Evolutionary conservation across 257 asterid genomes (phyloP).

Genomic region (Solanum clarkiae): DNA sequence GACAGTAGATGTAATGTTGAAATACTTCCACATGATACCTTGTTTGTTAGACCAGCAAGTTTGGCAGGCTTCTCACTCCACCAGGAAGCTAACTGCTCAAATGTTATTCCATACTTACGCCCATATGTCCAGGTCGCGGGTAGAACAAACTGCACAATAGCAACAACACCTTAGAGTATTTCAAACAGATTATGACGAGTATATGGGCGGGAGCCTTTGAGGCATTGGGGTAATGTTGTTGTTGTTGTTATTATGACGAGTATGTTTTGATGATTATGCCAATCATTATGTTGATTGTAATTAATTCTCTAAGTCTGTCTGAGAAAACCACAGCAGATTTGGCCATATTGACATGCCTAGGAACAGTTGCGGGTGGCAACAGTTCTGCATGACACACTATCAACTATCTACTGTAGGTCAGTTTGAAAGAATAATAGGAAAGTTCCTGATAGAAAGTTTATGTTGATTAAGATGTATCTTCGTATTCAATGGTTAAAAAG

Average conservation of each 20-base stretch:
- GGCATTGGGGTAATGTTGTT: too few species aligned
- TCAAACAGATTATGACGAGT: background rate
- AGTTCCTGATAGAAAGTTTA: background rate
- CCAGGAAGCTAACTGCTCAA: conserved; percentile 68
- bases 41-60: conserved; percentile 62
- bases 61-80: conserved; percentile 98
- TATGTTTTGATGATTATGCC: background rate
- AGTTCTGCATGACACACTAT: background rate
- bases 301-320: background rate
- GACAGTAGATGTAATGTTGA: background rate
- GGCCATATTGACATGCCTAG: background rate
- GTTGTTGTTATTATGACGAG: background rate
- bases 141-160: conserved; percentile 63
- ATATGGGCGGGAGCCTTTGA: too few species aligned
- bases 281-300: background rate
- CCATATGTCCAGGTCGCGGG: conserved; percentile 92
- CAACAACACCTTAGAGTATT: background rate
- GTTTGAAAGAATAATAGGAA: background rate
- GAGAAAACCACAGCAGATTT: background rate
- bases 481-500: background rate
- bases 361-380: background rate
- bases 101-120: conserved; percentile 44
- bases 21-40: conserved; percentile 25
- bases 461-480: background rate
- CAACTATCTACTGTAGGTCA: background rate